Evolutionary conservation across 768 basidiomycete genomes (phyloP).

Genomic region (Suillus subaureus): DNA sequence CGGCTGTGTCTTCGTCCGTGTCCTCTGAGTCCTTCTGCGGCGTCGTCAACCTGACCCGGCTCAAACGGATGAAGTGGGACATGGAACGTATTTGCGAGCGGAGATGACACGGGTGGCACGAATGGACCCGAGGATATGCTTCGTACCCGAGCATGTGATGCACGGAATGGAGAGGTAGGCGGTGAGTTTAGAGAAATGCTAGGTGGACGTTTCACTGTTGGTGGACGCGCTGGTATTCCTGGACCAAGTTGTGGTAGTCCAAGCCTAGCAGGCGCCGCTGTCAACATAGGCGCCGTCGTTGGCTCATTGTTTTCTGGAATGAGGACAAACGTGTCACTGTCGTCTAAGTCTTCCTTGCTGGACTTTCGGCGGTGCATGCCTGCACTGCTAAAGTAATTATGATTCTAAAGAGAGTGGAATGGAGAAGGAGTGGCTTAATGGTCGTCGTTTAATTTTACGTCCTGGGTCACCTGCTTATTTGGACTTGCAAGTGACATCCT

Average conservation of each 20-base stretch:
- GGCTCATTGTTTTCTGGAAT: conserved; percentile 7
- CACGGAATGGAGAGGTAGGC: conserved; percentile 35
- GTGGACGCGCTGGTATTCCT: conserved; percentile 25
- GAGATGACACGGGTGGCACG: background rate
- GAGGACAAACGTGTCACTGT: conserved; percentile 14
- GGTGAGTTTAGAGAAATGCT: conserved; percentile 26
- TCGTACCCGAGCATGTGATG: conserved; percentile 34
- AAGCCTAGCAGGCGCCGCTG: conserved; percentile 20
- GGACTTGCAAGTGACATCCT: background rate
- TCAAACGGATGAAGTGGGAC: conserved; percentile 24
- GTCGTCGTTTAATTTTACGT: conserved; percentile 1
- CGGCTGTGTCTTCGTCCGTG: conserved; percentile 58
- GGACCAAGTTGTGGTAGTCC: conserved; percentile 25
- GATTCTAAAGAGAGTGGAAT: conserved; percentile 4
- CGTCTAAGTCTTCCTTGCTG: conserved; percentile 42
- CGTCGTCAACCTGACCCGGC: conserved; percentile 24
- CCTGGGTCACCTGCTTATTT: background rate
- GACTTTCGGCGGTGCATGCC: conserved; percentile 47
- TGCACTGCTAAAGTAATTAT: background rate
- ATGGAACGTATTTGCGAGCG: conserved; percentile 19
- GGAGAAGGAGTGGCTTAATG: conserved; percentile 6
- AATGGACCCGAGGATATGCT: conserved; percentile 36
- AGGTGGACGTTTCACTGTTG: conserved; percentile 26
- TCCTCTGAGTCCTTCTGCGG: conserved; percentile 3
- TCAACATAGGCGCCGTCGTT: conserved; percentile 10